Percentiles rank a stretch among this genome's conserved stretches.
Evolutionary conservation across 2,329 filamentous ascomycete species (phyloP).

Genomic region (Curvularia spicifera): DNA sequence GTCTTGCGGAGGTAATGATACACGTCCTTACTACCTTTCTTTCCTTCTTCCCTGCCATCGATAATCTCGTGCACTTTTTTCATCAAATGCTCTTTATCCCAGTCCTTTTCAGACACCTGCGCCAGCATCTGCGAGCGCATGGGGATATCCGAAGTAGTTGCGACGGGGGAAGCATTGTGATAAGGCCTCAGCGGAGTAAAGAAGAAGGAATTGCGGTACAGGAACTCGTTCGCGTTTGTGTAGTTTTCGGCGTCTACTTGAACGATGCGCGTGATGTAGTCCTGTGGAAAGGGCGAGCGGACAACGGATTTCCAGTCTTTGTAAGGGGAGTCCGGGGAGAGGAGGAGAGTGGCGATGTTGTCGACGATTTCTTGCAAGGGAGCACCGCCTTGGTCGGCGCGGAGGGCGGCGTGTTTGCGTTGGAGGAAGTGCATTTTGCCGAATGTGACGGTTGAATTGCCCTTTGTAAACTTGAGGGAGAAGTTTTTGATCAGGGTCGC

Average conservation of each 20-base stretch:
- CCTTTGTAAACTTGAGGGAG: constrained; percentile 85
- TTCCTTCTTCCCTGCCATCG: constrained; percentile 33
- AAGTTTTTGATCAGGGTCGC: constrained; percentile 76
- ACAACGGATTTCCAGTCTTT: constrained; percentile 31
- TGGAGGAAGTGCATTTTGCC: constrained; percentile 84
- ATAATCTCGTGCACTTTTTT: constrained; percentile 37
- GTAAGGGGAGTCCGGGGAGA: constrained; percentile 37
- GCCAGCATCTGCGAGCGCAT: constrained; percentile 25
- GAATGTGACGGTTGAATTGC: constrained; percentile 81
- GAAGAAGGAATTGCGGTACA: constrained; percentile 64
- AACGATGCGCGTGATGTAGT: constrained; percentile 61
- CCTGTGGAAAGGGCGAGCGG: constrained; percentile 42
- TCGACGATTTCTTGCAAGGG: constrained; percentile 48
- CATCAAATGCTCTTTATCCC: constrained; percentile 37
- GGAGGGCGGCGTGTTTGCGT: constrained; percentile 66
- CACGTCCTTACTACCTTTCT: constrained; percentile 36
- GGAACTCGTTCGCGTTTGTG: constrained; percentile 62
- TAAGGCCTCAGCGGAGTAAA: constrained; percentile 53
- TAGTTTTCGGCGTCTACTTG: constrained; percentile 64
- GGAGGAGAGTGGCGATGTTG: constrained; percentile 39
- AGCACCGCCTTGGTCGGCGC: constrained; percentile 55
- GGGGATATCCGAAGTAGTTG: constrained; percentile 25
- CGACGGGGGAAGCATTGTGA: constrained; percentile 14
- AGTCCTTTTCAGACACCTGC: constrained; percentile 27
- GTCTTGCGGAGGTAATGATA: constrained; percentile 45